phyloP scores from a whole-genome alignment of 139 green algal species.

The Spirogloea muscicola region DNA sequence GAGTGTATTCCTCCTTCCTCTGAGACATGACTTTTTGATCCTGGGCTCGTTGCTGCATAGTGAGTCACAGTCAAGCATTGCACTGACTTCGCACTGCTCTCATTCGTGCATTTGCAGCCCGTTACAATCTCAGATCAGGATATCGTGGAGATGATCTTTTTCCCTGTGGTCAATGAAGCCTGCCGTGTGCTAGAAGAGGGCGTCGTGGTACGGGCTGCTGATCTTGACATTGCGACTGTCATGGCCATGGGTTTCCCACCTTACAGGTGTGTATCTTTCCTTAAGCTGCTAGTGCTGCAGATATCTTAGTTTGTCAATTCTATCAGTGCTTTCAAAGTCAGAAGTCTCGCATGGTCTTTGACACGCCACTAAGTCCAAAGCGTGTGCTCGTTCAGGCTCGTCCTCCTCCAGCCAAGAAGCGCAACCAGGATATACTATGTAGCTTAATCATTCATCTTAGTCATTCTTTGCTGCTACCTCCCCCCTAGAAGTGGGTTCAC shows the following conservation, averaged over 20 bases:
- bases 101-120: slow-evolving; percentile 32
- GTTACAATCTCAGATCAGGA: slow-evolving; percentile 62
- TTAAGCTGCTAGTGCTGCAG: no score
- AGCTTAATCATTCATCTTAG: no score
- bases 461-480: no score
- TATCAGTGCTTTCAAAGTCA: no score
- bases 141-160: slow-evolving; percentile 97
- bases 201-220: slow-evolving; percentile 91
- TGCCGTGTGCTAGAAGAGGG: slow-evolving; percentile 65
- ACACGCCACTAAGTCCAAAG: not conserved
- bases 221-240: slow-evolving; percentile 94
- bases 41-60: no score
- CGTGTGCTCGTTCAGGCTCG: not conserved
- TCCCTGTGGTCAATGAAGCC: slow-evolving; percentile 90
- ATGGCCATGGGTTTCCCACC: slow-evolving; percentile 96
- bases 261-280: slow-evolving; percentile 57
- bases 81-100: no score
- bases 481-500: not conserved
- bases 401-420: not conserved
- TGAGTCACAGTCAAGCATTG: no score
- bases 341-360: no score
- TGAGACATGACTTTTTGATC: no score
- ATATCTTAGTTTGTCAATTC: no score
- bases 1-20: no score
- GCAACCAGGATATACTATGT: no score